A percentile compares a stretch with the other conserved stretches of the same genome.
These are phyloP conservation scores for Gnomoniopsis sp. DNA, from an alignment of 2,329 filamentous ascomycete genomes.

Conservation along the genomic window DNA sequence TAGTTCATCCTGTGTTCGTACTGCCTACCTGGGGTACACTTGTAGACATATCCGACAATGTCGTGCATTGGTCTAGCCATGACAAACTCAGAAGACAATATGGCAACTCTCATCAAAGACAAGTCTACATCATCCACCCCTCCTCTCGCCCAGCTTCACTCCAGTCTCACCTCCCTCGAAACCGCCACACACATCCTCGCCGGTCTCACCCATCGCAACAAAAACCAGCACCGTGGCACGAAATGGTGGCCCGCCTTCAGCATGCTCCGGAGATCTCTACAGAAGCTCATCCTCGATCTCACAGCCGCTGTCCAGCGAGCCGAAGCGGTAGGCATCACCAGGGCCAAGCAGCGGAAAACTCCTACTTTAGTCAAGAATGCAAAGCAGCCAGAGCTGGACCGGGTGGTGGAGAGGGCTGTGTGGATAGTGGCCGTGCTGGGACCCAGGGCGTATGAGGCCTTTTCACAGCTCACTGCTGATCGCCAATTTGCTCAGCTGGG, in stretches of 20 bases:
- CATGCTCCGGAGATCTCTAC: slow-evolving; percentile 65
- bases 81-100: not conserved
- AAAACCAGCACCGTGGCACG: slow-evolving; percentile 80
- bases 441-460: slow-evolving; percentile 46
- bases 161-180: slow-evolving; percentile 29
- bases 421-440: slow-evolving; percentile 40
- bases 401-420: slow-evolving; percentile 25
- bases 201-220: slow-evolving; percentile 77
- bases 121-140: not conserved
- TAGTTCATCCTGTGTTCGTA: too few relatives aligned
- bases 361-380: slow-evolving; percentile 30
- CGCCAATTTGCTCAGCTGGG: slow-evolving; percentile 71
- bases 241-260: slow-evolving; percentile 78
- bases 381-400: slow-evolving; percentile 11
- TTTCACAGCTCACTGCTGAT: slow-evolving; percentile 68
- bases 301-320: slow-evolving; percentile 22
- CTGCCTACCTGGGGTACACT: too few relatives aligned
- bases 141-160: not conserved
- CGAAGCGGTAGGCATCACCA: slow-evolving; percentile 2
- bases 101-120: not conserved
- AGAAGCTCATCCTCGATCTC: slow-evolving; percentile 45
- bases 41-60: too few relatives aligned
- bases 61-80: not conserved
- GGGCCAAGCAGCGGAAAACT: slow-evolving; percentile 11
- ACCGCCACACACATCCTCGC: slow-evolving; percentile 57